Evolutionary conservation across 2,329 filamentous ascomycete species (phyloP), one percentile per base, ranked within the genome.

Genomic region (Cercospora janseana): DNA sequence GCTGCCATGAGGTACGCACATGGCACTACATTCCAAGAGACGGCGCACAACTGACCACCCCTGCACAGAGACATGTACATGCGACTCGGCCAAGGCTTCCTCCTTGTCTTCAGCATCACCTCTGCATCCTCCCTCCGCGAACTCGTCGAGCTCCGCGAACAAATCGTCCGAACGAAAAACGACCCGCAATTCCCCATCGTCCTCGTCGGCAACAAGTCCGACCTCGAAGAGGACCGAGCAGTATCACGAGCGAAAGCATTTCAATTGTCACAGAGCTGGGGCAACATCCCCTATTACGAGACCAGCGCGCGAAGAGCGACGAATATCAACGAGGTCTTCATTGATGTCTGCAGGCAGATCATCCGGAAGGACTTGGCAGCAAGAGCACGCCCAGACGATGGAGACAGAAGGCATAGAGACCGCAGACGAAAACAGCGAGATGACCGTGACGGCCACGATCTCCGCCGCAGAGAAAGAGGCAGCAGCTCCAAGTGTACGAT

Each of bases 61-160:
- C 16, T 26, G 4, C 24, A 5, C 43, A 60, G 87, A 66, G 88
- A 93, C 67, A 77, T 92, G 37, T 93, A 95, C 75, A 94, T 95
- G 88, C 93, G 93, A 68, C 88, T 89, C 29, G 89, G 89, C 48
- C 88, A 95, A 72, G 89, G 90, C 0, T 95, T 95, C 68, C 80
- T 95, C 48, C 79, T 95, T 28, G 90, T 95, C 51, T 95, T 95
- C 73, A 92, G 87, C 71, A 95, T 95, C 66, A 92, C 88, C 13
- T 93, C 88, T 55, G 77, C 80, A 54, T 87, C 87, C 26, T 94
- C 88, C n/a, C 77, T 95, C 31, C 80, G 83, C 61, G 89, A 95
- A 70, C 79, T 95, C 23, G 79, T 82, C 60, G 85, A 87, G 61
- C 78, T 95, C 32, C 85, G 88, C 43, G 88, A 95, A 64, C 88